Base-by-base conservation (phyloP, 805 yeast genomes). In the Peterozyma xylosa region DNA sequence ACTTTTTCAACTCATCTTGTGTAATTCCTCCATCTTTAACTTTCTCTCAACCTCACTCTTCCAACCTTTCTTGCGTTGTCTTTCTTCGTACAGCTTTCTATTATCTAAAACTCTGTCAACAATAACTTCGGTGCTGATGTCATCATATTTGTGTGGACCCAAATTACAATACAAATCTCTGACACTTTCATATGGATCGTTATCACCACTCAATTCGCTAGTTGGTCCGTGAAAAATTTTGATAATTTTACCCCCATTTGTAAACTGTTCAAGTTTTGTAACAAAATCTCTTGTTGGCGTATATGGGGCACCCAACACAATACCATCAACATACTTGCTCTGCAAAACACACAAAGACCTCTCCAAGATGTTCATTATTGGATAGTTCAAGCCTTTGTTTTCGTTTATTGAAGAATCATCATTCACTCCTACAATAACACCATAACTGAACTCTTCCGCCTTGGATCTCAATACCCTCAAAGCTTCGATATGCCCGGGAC, bases 401-500 rank as follows among this genome's bases (percentile, higher is more conserved):
- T 53, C 56, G 59, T 75, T 81, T 48, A 75, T 79, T 41, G 71
- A 74, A 38, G 48, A 57, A 58, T 82, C 93, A 56, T 73, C 77
- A 52, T 73, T 77, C 17, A 87, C 57, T 2, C 95, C 96, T 9
- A 82, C 86, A 1, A 86, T 62, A 1, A 87, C 78, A 2, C 64
- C 60, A 3, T 76, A 73, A 9, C 62, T 59, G 2, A 54, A 59
- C 13, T 55, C 56, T 4, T 53, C 48, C 0, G 78, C 74, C 17
- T 55, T 51, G 33, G 61, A 60, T 30, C 69, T 57, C 17, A 83
- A 72, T 13, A 67, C 58, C 45, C 73, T 66, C 48, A 91, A 67
- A 9, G 82, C 82, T 51, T 80, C 83, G 45, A 91, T 86, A 59
- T 93, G 97, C 16, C 96, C 97, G 16, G 96, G 89, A 60, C 88